These are phyloP conservation scores for Tardiomyces blankii DNA, from an alignment of 1,139 yeast genomes.

Conservation along the genomic window DNA sequence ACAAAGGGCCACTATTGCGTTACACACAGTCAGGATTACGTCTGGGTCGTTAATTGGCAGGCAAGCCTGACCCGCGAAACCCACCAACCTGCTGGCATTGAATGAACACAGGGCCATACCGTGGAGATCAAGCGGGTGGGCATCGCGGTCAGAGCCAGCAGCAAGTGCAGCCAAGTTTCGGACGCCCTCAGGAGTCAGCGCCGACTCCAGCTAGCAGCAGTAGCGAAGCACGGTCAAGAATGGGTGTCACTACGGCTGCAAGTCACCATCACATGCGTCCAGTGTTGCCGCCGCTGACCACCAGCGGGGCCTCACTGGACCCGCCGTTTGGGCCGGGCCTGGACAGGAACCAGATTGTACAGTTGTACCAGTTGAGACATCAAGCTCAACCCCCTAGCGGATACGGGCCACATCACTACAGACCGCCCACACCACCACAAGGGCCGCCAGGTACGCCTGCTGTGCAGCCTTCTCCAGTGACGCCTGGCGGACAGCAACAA, in stretches of 20 bases:
- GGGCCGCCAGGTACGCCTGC: neutral
- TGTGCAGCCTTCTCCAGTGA: neutral
- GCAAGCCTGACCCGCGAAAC: too few relatives aligned
- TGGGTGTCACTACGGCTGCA: neutral
- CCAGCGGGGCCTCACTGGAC: neutral
- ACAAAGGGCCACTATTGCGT: too few relatives aligned
- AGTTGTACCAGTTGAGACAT: neutral
- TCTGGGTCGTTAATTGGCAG: too few relatives aligned
- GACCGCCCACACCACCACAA: neutral
- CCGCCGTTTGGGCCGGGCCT: neutral
- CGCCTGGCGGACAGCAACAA: too few relatives aligned
- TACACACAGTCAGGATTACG: too few relatives aligned
- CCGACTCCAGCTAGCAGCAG: neutral
- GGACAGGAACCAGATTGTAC: neutral
- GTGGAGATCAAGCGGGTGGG: neutral
- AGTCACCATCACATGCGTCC: neutral
- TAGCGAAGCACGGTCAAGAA: neutral
- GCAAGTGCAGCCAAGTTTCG: neutral
- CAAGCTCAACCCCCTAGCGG: neutral
- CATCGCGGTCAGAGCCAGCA: too few relatives aligned
- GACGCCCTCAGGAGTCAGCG: neutral
- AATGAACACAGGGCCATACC: neutral
- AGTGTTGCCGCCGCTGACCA: neutral
- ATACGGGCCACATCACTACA: neutral
- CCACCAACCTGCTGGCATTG: neutral